Base-by-base conservation (phyloP, 768 basidiomycete species). In the Collybiopsis luxurians region DNA sequence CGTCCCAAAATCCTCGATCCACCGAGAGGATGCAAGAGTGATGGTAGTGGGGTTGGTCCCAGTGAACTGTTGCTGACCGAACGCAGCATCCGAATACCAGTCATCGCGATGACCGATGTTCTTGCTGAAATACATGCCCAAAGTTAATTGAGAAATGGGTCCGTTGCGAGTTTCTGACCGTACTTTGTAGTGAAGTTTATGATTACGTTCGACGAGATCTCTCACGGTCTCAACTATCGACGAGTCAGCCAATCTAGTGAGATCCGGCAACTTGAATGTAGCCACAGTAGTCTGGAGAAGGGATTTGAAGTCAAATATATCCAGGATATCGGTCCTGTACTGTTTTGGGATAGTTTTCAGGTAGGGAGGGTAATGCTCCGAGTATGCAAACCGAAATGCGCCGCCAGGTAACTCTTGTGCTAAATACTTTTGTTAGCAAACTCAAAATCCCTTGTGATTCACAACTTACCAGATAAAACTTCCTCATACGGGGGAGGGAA, bases 51-150 rank as follows among this genome's bases (percentile, higher is more conserved):
- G 66, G 51, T 71, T 69, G 27, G 64, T 57, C 12, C 70, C 70
- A 28, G 64, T 68, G 44, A 71, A 66, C 43, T 64, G 63, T 50
- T 71, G 70, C 42, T 69, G 68, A 9, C 57, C 67, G 51, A 68
- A 71, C 17, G 64, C 67, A 19, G 65, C 66, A 46, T 71, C 70
- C 17, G 66, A 66, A 44, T 66, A 69, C 70, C 70, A 71, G 53
- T 71, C 70, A 17, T 55, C 28, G 28, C 68, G 65, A 45, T 60
- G 60, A 4, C 70, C 70, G n/a, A 71, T 61, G 52, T 69, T 71
- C n/a, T 55, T 58, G 47, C 50, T 49, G 28, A 46, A 62, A 51
- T 64, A 68, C 63, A 68, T 66, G 54, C 67, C 60, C 31, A 34
- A 34, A 5, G 31, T 34, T 5, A 34, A 13, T n/a, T 31, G 31